Percentiles rank a stretch among this genome's conserved stretches.
Conservation (phyloP, 2,329 filamentous ascomycete species). For the Aspergillus carbonarius region DNA sequence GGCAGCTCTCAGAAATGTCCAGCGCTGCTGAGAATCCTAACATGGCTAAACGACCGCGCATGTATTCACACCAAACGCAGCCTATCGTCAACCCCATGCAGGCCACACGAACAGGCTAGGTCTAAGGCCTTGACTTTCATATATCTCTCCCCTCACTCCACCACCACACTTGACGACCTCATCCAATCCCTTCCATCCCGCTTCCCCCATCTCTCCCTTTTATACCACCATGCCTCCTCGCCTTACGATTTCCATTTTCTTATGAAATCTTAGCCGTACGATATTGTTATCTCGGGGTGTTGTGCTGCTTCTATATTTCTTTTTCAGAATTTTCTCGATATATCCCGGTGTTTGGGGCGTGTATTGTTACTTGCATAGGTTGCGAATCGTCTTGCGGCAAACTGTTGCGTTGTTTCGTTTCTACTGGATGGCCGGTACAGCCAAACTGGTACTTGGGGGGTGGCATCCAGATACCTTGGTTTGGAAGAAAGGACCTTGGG, state of each 20-base stretch:
- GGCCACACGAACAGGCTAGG: slow-evolving; percentile 40
- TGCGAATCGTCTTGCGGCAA: background rate
- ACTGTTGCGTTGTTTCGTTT: slow-evolving; percentile 3
- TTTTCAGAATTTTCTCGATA: background rate
- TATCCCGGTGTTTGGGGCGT: slow-evolving; percentile 5
- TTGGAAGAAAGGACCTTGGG: slow-evolving; percentile 3
- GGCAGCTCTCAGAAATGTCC: slow-evolving; percentile 62
- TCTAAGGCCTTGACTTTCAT: background rate
- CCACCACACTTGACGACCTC: slow-evolving; percentile 1
- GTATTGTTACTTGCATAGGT: slow-evolving; percentile 5
- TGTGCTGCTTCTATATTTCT: slow-evolving; percentile 6
- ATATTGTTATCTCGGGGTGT: slow-evolving; percentile 9
- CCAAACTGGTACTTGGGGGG: slow-evolving; percentile 5
- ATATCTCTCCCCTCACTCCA: background rate
- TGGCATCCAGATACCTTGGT: slow-evolving; percentile 5
- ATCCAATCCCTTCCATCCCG: slow-evolving; percentile 9
- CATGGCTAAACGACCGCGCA: slow-evolving; percentile 59
- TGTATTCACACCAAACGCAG: slow-evolving; percentile 51
- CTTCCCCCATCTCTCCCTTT: slow-evolving; percentile 18
- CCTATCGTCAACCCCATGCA: slow-evolving; percentile 52
- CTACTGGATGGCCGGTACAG: background rate
- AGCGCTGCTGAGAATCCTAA: slow-evolving; percentile 53
- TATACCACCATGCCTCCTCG: slow-evolving; percentile 1
- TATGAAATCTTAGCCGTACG: slow-evolving; percentile 14
- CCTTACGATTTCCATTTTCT: slow-evolving; percentile 6